Evolutionary conservation across 306 rosid species (phyloP).

Genomic region (Fagus sylvatica): DNA sequence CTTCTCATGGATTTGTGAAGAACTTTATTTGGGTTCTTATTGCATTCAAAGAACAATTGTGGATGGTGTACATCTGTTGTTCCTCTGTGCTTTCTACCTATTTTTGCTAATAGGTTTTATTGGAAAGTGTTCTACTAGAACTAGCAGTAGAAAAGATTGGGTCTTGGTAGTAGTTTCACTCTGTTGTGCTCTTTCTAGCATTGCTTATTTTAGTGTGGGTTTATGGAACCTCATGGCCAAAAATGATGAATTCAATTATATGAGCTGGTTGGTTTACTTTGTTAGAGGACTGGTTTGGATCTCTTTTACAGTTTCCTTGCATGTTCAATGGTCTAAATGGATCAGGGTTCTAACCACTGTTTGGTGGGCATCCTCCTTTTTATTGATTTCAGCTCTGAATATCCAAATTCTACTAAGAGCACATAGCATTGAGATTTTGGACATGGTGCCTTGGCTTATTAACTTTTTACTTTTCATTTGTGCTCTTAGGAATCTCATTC

Average conservation of each 20-base stretch:
- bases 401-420: conserved; percentile 34
- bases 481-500: conserved; percentile 27
- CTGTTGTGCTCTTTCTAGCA: conserved; percentile 42
- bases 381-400: conserved; percentile 45
- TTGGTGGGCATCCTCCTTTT: conserved; percentile 60
- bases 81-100: conserved; percentile 36
- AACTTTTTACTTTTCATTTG: conserved; percentile 44
- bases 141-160: conserved; percentile 25
- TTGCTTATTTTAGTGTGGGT: conserved; percentile 38
- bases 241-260: not conserved
- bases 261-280: conserved; percentile 35
- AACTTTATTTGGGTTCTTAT: conserved; percentile 40
- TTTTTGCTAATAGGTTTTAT: conserved; percentile 24
- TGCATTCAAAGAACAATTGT: conserved; percentile 44
- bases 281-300: conserved; percentile 54
- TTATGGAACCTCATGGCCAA: conserved; percentile 41
- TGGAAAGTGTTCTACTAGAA: conserved; percentile 21
- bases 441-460: conserved; percentile 40
- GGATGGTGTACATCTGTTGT: conserved; percentile 36
- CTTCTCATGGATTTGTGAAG: conserved; percentile 45
- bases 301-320: conserved; percentile 51
- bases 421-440: conserved; percentile 28
- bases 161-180: conserved; percentile 32
- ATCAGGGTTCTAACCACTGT: conserved; percentile 37
- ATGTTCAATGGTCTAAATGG: conserved; percentile 42